Evolutionary conservation across 2,329 filamentous ascomycete species (phyloP).

Genomic region (Fusarium sp.): DNA sequence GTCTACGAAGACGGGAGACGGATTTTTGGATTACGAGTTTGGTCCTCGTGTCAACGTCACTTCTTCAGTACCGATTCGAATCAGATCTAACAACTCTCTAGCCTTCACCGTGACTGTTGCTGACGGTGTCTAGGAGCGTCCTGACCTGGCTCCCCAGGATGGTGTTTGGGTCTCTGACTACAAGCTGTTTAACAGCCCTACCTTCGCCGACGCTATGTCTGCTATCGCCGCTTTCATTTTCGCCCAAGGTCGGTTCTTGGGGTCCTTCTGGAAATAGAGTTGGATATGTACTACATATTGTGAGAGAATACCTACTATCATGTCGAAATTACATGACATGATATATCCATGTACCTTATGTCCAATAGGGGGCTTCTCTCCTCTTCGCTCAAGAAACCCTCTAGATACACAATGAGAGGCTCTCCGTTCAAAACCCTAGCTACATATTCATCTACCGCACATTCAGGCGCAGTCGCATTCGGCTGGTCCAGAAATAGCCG

Average conservation of each 20-base stretch:
- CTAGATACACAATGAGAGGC: conserved; percentile 68
- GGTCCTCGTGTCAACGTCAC: too few relatives aligned
- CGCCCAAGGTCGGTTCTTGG: too few relatives aligned
- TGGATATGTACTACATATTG: too few relatives aligned
- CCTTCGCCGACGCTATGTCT: conserved; percentile 52
- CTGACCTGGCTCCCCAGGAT: conserved; percentile 30
- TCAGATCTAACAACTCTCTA: not conserved
- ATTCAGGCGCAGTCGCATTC: conserved; percentile 56
- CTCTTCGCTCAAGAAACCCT: conserved; percentile 62
- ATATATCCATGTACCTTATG: conserved; percentile 59
- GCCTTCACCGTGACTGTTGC: conserved; percentile 44
- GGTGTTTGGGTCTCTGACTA: conserved; percentile 52
- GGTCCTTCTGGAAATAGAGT: too few relatives aligned
- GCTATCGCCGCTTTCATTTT: conserved; percentile 56
- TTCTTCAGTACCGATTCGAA: too few relatives aligned
- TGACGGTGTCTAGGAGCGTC: conserved; percentile 43
- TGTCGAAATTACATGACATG: too few relatives aligned
- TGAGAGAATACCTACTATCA: too few relatives aligned
- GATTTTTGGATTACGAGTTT: too few relatives aligned
- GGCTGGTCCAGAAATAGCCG: too few relatives aligned
- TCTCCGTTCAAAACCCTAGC: conserved; percentile 65
- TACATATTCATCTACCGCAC: conserved; percentile 59
- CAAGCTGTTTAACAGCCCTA: conserved; percentile 51
- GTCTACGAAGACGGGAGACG: too few relatives aligned
- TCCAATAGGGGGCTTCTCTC: conserved; percentile 65